Conservation (phyloP, 2,329 filamentous ascomycete species). For the Cordyceps fumosorosea region DNA sequence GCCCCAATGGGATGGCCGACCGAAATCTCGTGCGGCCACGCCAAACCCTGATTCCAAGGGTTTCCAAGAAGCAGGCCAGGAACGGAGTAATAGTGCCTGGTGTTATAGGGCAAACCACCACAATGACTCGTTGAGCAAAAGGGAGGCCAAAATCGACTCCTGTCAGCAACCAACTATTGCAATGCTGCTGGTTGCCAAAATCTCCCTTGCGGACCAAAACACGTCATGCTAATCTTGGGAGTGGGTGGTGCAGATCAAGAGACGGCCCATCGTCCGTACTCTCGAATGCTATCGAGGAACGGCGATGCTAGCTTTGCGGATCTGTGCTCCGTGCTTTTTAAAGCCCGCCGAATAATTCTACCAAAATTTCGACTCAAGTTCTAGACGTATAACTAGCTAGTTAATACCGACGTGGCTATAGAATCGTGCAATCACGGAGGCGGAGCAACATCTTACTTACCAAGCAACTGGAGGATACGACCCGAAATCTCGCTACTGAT, state of each 20-base stretch:
- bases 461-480: too few relatives aligned
- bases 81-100: not conserved
- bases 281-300: not conserved
- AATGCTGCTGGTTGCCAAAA: not conserved
- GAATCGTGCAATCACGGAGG: too few relatives aligned
- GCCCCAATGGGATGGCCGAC: not conserved
- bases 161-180: not conserved
- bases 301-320: not conserved
- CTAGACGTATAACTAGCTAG: too few relatives aligned
- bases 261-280: too few relatives aligned
- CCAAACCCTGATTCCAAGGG: not conserved
- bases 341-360: too few relatives aligned
- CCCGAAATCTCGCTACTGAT: too few relatives aligned
- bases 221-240: not conserved
- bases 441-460: too few relatives aligned
- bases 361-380: too few relatives aligned
- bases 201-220: not conserved
- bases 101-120: not conserved
- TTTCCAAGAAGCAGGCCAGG: not conserved
- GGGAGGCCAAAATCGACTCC: too few relatives aligned
- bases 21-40: not conserved
- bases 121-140: not conserved
- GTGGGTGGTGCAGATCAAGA: too few relatives aligned
- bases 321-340: not conserved
- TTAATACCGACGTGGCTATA: too few relatives aligned